Base-by-base conservation (phyloP, 345 rosid species). In the Limnanthes douglasii region DNA sequence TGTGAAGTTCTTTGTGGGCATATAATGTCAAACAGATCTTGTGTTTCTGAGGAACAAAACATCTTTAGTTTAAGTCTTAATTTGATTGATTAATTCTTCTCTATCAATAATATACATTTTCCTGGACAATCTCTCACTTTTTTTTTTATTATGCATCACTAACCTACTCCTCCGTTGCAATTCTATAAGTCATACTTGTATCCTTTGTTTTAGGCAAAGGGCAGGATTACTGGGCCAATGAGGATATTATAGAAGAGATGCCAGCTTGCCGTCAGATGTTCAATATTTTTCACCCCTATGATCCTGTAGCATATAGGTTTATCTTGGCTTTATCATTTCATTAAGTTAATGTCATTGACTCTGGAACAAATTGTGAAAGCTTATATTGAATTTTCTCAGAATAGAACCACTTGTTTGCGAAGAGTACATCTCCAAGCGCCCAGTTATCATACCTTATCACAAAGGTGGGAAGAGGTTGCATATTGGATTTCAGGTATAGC, bases 281-380 rank as follows among this genome's bases (percentile, higher is more conserved):
- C 78, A 90, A 84, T 69, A 90, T 90, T 46, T 90, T 84, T 61
- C 96, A 84, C 57, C 98, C 96, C 13, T 90, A 47, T 54, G 98
- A 90, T 63, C 98, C 98, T 34, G 98, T 90, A 51, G 98, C 98
- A 41, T 90, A 84, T 61, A 80, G 98, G 98, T 90, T 31, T 45
- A 62, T 48, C 34, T 31, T 48, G 24, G 15, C 16, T 40, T 37
- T 34, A 25, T 27, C 23, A 41, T 41, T 23, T 30, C 20, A 1
- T 36, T 18, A 6, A 34, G 32, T 25, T 2, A 2, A 8, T 26
- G 30, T 26, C 2, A 11, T 34, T 33, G 12, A 18, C 28, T 10
- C 20, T 6, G 42, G 36, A 28, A 5, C 9, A 14, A 3, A 24
- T 25, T 41, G 10, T 11, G 27, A 50, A 42, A 13, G 15, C 10